Evolutionary conservation across 352 stramenopile genomes (phyloP).

Genomic region (Phytophthora hibernalis): DNA sequence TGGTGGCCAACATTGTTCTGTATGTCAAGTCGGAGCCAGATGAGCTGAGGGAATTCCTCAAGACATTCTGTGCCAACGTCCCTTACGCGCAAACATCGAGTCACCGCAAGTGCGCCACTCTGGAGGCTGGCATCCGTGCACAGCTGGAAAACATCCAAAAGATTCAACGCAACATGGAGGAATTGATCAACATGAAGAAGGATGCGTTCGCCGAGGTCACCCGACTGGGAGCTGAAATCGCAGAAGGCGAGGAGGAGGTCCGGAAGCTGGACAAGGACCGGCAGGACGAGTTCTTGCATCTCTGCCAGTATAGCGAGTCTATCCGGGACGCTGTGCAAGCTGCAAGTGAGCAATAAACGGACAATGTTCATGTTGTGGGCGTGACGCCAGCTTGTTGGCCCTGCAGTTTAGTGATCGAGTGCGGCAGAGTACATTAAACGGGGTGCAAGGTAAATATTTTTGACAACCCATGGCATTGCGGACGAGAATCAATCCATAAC

Average conservation of each 20-base stretch:
- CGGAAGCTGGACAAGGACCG: constrained; percentile 54
- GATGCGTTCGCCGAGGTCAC: constrained; percentile 59
- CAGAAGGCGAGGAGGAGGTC: constrained; percentile 44
- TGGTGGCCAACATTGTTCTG: constrained; percentile 55
- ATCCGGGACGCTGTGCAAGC: constrained; percentile 51
- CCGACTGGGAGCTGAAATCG: constrained; percentile 60
- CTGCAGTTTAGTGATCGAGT: constrained; percentile 6
- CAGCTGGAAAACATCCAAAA: constrained; percentile 40
- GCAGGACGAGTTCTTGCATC: constrained; percentile 48
- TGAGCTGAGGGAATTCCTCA: constrained; percentile 52
- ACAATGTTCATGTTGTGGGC: constrained; percentile 1
- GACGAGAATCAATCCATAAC: constrained; percentile 7
- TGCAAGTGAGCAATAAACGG: neutral
- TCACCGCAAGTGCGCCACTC: constrained; percentile 55
- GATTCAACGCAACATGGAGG: constrained; percentile 62
- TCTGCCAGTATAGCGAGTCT: constrained; percentile 63
- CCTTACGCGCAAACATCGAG: constrained; percentile 51
- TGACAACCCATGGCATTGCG: neutral
- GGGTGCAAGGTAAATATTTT: constrained; percentile 9
- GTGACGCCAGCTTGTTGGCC: constrained; percentile 16
- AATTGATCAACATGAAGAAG: constrained; percentile 60
- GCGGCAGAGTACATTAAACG: constrained; percentile 23
- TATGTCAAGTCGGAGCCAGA: constrained; percentile 53
- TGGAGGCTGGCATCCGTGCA: constrained; percentile 50
- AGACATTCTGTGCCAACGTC: constrained; percentile 47